phyloP scores from a whole-genome alignment of 2,329 filamentous ascomycete genomes.

The Lasiodiplodia sp. region DNA sequence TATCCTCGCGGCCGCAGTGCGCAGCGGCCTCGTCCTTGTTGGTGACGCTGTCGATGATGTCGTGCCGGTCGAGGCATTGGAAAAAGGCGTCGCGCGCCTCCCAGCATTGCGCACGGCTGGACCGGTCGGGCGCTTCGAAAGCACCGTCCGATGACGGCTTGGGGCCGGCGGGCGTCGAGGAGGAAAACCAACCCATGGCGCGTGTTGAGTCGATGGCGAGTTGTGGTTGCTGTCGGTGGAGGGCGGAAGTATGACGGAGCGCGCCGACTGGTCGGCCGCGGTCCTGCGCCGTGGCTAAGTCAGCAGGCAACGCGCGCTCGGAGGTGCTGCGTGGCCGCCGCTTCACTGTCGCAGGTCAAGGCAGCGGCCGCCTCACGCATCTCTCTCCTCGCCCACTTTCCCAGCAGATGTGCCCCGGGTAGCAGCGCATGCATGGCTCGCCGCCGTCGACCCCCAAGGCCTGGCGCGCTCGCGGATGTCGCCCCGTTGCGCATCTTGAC shows the following conservation, averaged over 20 bases:
- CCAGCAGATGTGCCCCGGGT: conserved; percentile 24
- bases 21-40: conserved; percentile 60
- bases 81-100: conserved; percentile 89
- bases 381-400: conserved; percentile 14
- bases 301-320: conserved; percentile 14
- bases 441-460: conserved; percentile 68
- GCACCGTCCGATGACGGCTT: conserved; percentile 59
- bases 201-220: neutral
- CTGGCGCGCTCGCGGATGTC: conserved; percentile 71
- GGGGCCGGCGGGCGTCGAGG: conserved; percentile 45
- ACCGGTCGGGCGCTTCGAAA: conserved; percentile 82
- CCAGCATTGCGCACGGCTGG: conserved; percentile 86
- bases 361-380: neutral
- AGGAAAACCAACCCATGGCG: conserved; percentile 63
- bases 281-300: conserved; percentile 7
- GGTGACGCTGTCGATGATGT: conserved; percentile 77
- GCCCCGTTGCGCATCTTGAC: conserved; percentile 71
- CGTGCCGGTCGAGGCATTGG: conserved; percentile 80
- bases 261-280: neutral
- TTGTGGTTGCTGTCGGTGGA: neutral
- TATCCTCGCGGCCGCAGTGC: conserved; percentile 65
- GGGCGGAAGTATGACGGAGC: neutral
- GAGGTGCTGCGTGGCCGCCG: conserved; percentile 27
- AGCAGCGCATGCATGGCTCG: conserved; percentile 54
- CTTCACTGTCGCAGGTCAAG: conserved; percentile 14